phyloP scores from a whole-genome alignment of 2,329 filamentous ascomycete genomes.

The Claviceps digitariae region DNA sequence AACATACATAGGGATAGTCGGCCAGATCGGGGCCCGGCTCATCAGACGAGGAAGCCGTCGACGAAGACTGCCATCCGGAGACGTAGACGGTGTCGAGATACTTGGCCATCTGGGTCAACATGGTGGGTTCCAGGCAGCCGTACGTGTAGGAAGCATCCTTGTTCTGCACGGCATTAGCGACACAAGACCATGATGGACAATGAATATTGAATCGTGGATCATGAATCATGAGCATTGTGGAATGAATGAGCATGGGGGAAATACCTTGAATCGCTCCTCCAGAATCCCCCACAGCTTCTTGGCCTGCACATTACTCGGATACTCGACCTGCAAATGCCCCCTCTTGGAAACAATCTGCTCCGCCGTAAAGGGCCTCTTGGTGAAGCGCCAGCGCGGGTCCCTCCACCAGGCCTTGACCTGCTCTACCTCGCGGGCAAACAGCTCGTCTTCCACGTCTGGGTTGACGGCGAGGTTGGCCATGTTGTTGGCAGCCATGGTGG shows the following conservation, averaged over 20 bases:
- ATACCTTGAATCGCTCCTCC: slow-evolving; percentile 71
- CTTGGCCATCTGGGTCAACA: slow-evolving; percentile 99
- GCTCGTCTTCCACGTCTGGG: slow-evolving; percentile 44
- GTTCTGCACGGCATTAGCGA: slow-evolving; percentile 34
- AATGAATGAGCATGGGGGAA: too few species aligned
- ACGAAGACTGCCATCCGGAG: slow-evolving; percentile 97
- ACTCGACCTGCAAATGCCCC: slow-evolving; percentile 79
- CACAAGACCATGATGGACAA: background rate
- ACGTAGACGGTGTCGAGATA: slow-evolving; percentile 98
- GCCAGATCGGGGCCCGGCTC: slow-evolving; percentile 96
- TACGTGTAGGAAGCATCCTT: slow-evolving; percentile 87
- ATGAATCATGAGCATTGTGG: too few species aligned
- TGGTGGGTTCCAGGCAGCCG: slow-evolving; percentile 92
- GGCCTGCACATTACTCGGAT: slow-evolving; percentile 74
- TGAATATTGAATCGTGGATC: too few species aligned
- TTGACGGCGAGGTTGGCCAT: slow-evolving; percentile 46
- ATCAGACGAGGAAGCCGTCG: slow-evolving; percentile 85
- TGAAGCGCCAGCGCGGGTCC: slow-evolving; percentile 83
- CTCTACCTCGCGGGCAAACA: slow-evolving; percentile 71
- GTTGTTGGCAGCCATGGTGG: slow-evolving; percentile 45
- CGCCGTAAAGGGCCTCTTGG: slow-evolving; percentile 83
- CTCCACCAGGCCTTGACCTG: slow-evolving; percentile 91
- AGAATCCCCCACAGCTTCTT: slow-evolving; percentile 94
- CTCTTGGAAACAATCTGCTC: slow-evolving; percentile 96
- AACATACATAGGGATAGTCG: slow-evolving; percentile 78